phyloP scores from a whole-genome alignment of 2,329 filamentous ascomycete genomes.

The Arthrobotrys sphaeroides region DNA sequence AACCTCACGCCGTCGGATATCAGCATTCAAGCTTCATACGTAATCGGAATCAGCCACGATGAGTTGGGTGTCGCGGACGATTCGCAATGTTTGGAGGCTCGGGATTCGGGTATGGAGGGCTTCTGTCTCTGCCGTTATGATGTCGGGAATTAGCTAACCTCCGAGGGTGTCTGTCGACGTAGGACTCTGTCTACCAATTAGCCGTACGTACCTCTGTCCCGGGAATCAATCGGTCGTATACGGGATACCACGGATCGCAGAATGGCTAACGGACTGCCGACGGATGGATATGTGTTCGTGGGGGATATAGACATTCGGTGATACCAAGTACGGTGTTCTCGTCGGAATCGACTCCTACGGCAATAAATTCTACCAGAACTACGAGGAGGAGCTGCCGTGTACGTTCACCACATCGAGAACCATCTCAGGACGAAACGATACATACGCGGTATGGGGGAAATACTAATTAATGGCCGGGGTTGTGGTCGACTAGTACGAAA shows the following conservation, averaged over 20 bases:
- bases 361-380: constrained; percentile 98
- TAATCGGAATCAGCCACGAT: constrained; percentile 32
- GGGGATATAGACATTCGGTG: constrained; percentile 66
- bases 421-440: neutral
- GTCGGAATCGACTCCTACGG: constrained; percentile 88
- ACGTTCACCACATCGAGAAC: constrained; percentile 60
- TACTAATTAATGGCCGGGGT: neutral
- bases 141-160: constrained; percentile 20
- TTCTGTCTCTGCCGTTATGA: no score
- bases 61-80: constrained; percentile 46
- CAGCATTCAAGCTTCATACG: no score
- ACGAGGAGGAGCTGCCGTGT: constrained; percentile 87
- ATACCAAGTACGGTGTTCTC: constrained; percentile 91
- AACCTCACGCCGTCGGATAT: neutral
- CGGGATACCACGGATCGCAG: neutral
- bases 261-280: constrained; percentile 2
- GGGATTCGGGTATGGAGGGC: constrained; percentile 26
- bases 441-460: constrained; percentile 6
- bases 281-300: neutral
- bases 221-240: neutral
- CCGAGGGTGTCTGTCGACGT: neutral
- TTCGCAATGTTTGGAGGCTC: constrained; percentile 37
- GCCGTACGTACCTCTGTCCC: constrained; percentile 22
- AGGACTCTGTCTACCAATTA: constrained; percentile 46
- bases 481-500: constrained; percentile 75